A percentile compares a stretch with the other conserved stretches of the same genome.
Conservation (phyloP, 345 rosid genomes). For the Cardiospermum halicacabum region DNA sequence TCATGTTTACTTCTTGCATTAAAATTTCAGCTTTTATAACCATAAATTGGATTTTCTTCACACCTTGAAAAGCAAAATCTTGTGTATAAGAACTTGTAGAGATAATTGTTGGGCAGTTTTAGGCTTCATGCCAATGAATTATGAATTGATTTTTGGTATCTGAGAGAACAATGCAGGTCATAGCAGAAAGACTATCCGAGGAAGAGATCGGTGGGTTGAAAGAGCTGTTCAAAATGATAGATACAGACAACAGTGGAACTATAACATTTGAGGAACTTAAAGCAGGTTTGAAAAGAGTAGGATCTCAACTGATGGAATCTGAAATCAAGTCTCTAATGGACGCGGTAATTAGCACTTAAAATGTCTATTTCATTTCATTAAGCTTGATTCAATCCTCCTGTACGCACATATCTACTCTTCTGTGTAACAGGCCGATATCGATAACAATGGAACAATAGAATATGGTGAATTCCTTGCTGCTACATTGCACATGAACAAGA, state of each 20-base stretch:
- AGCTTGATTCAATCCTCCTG: neutral
- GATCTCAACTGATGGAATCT: constrained; percentile 83
- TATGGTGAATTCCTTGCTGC: constrained; percentile 96
- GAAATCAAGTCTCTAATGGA: constrained; percentile 93
- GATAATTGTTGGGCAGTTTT: neutral
- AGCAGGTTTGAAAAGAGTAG: constrained; percentile 74
- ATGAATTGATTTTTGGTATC: constrained; percentile 7
- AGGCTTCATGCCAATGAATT: neutral
- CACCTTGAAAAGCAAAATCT: no score
- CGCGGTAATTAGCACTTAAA: constrained; percentile 43
- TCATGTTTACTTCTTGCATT: neutral
- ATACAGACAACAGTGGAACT: constrained; percentile 87
- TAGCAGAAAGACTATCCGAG: constrained; percentile 95
- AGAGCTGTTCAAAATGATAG: constrained; percentile 93
- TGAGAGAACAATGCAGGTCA: constrained; percentile 48
- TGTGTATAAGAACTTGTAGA: neutral
- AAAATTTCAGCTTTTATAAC: neutral
- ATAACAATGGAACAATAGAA: constrained; percentile 84
- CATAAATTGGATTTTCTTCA: no score
- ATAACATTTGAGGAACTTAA: constrained; percentile 91
- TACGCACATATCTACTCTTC: neutral
- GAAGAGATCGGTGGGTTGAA: constrained; percentile 96
- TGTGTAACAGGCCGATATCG: constrained; percentile 78
- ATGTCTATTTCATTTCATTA: neutral
- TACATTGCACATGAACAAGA: constrained; percentile 83